Evolutionary conservation across 305 asterid genomes (phyloP), one percentile per base, ranked within the genome.

Genomic region (Nicotiana rustica): DNA sequence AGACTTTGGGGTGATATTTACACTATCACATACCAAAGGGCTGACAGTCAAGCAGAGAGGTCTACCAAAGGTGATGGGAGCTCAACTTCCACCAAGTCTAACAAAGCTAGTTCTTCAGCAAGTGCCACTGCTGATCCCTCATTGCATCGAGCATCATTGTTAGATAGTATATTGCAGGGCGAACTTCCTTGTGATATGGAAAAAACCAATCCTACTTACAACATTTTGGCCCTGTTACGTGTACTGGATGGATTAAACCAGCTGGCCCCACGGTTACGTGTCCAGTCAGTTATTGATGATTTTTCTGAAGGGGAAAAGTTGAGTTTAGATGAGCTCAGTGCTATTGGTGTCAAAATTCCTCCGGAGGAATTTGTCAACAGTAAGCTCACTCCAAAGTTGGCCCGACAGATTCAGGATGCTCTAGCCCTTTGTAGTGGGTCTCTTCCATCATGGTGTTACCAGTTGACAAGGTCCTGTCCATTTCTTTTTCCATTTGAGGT

Each of bases 391-490:
- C 98, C 99, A 25, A 97, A 97, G 85, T 86, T 97, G 85, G 94
- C 97, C 67, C 87, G 99, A 81, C 99, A 97, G 89, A 93, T 95
- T 80, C 99, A 95, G 90, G 99, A 95, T 83, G 98, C 97, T 44
- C 95, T 97, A 78, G 99, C 99, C 59, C 98, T 97, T 67, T 97
- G 97, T 89, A 92, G 98, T 59, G 99, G 99, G 49, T 91, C 97
- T 80, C 97, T 95, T 82, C 99, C 99, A 52, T 91, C 98, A 36
- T 97, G 99, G 99, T 97, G 99, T 90, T 93, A 91, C 89, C 99
- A 97, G 89, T 86, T 97, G 85, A 95, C 99, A 31, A 97, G 91
- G 88, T 93, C 99, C 47, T 97, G 99, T 84, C 99, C 99, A 5
- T 97, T 97, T 88, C 86, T 97, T 88, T 97, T 97, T 85, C 98